Evolutionary conservation across 2,329 filamentous ascomycete genomes (phyloP).

Genomic region (Fusarium begoniae): DNA sequence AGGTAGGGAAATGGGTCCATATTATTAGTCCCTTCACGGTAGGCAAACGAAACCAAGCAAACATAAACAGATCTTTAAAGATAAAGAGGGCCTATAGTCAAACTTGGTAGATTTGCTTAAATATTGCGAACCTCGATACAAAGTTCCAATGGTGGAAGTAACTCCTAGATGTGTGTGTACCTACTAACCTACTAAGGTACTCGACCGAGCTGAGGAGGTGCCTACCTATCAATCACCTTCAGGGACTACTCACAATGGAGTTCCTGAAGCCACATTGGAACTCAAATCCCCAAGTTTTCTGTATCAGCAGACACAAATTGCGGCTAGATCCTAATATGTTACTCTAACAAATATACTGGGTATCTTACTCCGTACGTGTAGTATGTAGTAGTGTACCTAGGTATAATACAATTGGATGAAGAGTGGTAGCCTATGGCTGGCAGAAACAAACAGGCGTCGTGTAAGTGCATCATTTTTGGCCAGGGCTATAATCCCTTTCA

Average conservation of each 20-base stretch:
- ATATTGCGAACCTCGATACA: background rate
- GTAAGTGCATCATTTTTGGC: slow-evolving; percentile 26
- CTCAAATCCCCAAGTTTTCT: background rate
- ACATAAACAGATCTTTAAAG: background rate
- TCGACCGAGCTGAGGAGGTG: no score
- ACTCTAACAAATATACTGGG: background rate
- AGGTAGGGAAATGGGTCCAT: background rate
- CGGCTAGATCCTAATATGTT: background rate
- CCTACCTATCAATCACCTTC: background rate
- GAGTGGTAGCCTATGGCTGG: background rate
- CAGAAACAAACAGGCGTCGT: background rate
- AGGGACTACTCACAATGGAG: background rate
- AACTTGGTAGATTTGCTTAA: background rate
- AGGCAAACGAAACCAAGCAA: slow-evolving; percentile 17
- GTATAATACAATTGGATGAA: background rate
- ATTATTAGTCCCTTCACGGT: slow-evolving; percentile 1
- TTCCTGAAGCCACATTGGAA: background rate
- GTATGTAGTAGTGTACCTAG: background rate
- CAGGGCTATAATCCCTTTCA: slow-evolving; percentile 39
- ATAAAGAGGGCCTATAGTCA: background rate
- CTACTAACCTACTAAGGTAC: no score
- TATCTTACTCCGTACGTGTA: no score
- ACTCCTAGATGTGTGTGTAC: no score
- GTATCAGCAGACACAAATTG: background rate
- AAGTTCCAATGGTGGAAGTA: background rate